Conservation (phyloP, 2,329 filamentous ascomycete species). For the Huntiella omanensis region DNA sequence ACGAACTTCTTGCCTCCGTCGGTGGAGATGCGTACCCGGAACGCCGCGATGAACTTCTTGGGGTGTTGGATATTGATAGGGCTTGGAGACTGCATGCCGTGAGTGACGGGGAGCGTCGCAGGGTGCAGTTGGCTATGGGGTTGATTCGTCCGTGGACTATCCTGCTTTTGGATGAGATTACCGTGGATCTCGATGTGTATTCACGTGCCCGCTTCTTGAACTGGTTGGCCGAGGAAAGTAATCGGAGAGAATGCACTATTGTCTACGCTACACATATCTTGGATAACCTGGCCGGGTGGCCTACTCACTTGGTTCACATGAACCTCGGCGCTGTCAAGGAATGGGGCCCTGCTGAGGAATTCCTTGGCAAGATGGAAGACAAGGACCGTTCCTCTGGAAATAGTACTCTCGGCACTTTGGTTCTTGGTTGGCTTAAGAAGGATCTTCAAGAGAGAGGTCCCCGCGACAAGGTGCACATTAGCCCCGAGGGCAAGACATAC, state of each 20-base stretch:
- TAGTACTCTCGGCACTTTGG: slow-evolving; percentile 68
- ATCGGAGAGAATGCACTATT: slow-evolving; percentile 65
- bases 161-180: slow-evolving; percentile 85
- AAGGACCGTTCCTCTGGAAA: slow-evolving; percentile 39
- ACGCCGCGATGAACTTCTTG: slow-evolving; percentile 70
- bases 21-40: slow-evolving; percentile 69
- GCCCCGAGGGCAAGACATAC: slow-evolving; percentile 47
- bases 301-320: slow-evolving; percentile 92
- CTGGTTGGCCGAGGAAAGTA: slow-evolving; percentile 77
- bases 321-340: slow-evolving; percentile 73
- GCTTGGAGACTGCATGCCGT: slow-evolving; percentile 93
- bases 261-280: slow-evolving; percentile 96
- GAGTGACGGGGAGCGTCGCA: slow-evolving; percentile 72
- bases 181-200: slow-evolving; percentile 83
- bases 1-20: slow-evolving; percentile 65
- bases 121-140: slow-evolving; percentile 94
- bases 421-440: slow-evolving; percentile 68
- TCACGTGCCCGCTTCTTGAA: slow-evolving; percentile 66
- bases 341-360: slow-evolving; percentile 56
- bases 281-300: slow-evolving; percentile 88
- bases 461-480: slow-evolving; percentile 36
- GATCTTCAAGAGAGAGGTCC: slow-evolving; percentile 68
- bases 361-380: slow-evolving; percentile 35
- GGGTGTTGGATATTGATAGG: slow-evolving; percentile 79
- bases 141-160: slow-evolving; percentile 81